Base-by-base conservation (phyloP, 371 early-diverging fungal genomes). In the Choanephora cucurbitarum region DNA sequence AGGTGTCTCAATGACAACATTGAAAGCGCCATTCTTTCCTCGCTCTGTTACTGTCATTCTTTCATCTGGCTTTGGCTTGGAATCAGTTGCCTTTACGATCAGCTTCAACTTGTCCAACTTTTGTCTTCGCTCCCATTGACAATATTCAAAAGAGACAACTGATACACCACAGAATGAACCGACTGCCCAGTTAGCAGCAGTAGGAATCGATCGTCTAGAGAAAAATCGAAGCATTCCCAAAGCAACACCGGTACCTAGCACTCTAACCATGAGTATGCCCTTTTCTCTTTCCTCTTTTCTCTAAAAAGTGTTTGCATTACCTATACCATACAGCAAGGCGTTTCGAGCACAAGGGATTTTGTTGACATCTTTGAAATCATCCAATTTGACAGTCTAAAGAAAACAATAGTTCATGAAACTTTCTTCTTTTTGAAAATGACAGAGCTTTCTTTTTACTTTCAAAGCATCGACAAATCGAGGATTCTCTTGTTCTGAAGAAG, bases 171-270 rank as follows among this genome's bases (percentile, higher is more conserved):
- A 67, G 48, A 78, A 78, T 0, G 71, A 52, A n/a, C 57, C 79
- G 7, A 78, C 79, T 15, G 79, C 75, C 79, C 79, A 78, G 41
- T 78, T 78, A 23, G 79, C 71, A 48, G 79, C 64, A 2, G 72
- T 69, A 6, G 70, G 64, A 3, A 78, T 52, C 2, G 57, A 33
- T 53, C 79, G 73, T 48, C 69, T 72, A 3, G 64, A 49, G 4
- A 69, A 37, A 40, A 69, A 78, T 18, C 79, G 75, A 48, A 78
- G 48, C 2, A 67, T 67, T 8, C 75, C 79, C 10, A 75, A 37
- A 41, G 75, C 64, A 22, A 73, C 57, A 49, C 67, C 79, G 50
- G 68, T 65, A 33, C 64, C 77, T 77, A 60, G 5, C 22, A 32
- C n/a, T 11, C 13, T 23, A 60, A 8, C 5, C 13, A 14, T 37